These are phyloP conservation scores for Nadsonia commutata DNA, from an alignment of 1,139 yeast species.

Conservation along the genomic window DNA sequence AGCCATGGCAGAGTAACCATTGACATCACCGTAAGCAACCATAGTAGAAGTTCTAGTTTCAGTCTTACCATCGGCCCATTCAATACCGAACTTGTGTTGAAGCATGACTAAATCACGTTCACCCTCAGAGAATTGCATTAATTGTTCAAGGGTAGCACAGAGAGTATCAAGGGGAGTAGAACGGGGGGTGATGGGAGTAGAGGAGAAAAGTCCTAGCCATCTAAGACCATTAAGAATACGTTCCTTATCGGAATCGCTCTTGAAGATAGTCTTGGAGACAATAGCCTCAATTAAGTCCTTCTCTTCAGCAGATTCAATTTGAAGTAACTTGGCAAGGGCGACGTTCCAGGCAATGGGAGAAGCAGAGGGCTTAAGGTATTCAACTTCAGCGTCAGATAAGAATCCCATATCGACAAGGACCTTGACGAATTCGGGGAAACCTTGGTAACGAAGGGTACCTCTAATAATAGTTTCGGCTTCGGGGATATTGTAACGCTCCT, in stretches of 20 bases:
- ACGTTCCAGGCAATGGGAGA: constrained; percentile 70
- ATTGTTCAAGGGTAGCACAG: constrained; percentile 88
- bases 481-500: constrained; percentile 83
- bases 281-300: constrained; percentile 64
- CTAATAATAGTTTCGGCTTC: constrained; percentile 95
- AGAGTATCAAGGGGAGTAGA: constrained; percentile 91
- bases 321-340: constrained; percentile 63
- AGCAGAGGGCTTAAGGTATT: constrained; percentile 32
- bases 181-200: constrained; percentile 63
- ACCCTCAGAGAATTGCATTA: constrained; percentile 91
- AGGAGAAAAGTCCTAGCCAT: constrained; percentile 90
- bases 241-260: constrained; percentile 66
- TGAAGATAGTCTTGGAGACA: constrained; percentile 65
- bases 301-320: constrained; percentile 55
- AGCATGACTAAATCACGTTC: constrained; percentile 91
- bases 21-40: constrained; percentile 85
- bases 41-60: constrained; percentile 92
- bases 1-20: constrained; percentile 97
- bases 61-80: constrained; percentile 82
- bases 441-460: constrained; percentile 95
- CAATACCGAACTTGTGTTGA: constrained; percentile 96
- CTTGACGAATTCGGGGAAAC: constrained; percentile 96
- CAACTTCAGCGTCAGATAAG: constrained; percentile 60
- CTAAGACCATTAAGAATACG: constrained; percentile 78
- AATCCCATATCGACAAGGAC: constrained; percentile 89